Conservation (phyloP, 768 basidiomycete species). For the Boletus coccyginus region DNA sequence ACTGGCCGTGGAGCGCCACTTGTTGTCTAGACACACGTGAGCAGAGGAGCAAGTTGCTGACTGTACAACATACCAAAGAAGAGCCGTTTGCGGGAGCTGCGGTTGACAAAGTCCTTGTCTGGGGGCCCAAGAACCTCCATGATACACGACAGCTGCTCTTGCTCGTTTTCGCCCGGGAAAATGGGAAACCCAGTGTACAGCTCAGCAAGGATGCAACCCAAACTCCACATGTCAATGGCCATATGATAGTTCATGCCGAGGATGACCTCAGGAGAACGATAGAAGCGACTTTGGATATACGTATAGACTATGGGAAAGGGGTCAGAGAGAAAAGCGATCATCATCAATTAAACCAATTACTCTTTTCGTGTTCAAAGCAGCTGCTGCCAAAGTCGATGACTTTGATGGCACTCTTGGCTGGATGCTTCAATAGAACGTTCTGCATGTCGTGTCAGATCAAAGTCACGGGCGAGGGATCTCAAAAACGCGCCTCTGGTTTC, state of each 20-base stretch:
- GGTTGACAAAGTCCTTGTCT: slow-evolving; percentile 92
- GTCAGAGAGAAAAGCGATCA: slow-evolving; percentile 3
- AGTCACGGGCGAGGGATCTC: neutral
- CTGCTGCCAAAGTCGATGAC: slow-evolving; percentile 99
- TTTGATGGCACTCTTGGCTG: slow-evolving; percentile 94
- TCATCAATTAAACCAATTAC: slow-evolving; percentile 45
- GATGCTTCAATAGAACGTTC: slow-evolving; percentile 95
- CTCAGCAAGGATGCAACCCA: slow-evolving; percentile 97
- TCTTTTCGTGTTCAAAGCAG: slow-evolving; percentile 98
- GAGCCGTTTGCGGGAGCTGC: slow-evolving; percentile 87
- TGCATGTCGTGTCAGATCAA: slow-evolving; percentile 31
- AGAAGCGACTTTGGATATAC: slow-evolving; percentile 99
- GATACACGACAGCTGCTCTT: slow-evolving; percentile 96
- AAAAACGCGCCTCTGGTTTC: slow-evolving; percentile 83
- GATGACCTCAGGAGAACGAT: slow-evolving; percentile 99
- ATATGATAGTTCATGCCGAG: slow-evolving; percentile 99
- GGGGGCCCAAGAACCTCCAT: slow-evolving; percentile 98
- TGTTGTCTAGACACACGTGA: slow-evolving; percentile 61
- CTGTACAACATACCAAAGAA: slow-evolving; percentile 77
- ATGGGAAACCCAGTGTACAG: slow-evolving; percentile 97
- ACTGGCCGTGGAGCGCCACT: slow-evolving; percentile 90
- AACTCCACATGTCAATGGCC: slow-evolving; percentile 99
- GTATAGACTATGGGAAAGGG: slow-evolving; percentile 74
- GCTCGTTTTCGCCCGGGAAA: slow-evolving; percentile 98
- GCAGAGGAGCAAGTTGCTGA: neutral